Conservation (phyloP, 1,284 basidiomycete species). For the Cryptococcus sp. region DNA sequence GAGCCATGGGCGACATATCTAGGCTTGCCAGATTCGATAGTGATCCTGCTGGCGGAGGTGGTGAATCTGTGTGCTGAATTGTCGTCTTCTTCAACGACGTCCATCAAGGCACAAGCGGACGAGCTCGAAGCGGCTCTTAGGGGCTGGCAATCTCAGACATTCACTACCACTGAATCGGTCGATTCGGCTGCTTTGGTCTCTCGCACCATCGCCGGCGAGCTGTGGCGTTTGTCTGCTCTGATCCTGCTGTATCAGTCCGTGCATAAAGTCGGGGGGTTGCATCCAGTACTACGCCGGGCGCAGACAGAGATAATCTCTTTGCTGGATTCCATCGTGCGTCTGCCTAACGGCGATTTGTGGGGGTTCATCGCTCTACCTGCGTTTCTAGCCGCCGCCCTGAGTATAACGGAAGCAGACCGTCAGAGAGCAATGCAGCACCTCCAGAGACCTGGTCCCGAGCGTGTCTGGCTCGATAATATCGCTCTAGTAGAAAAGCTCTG, state of each 20-base stretch:
- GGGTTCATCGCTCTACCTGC: conserved; percentile 32
- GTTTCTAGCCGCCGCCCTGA: conserved; percentile 30
- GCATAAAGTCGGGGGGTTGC: conserved; percentile 30
- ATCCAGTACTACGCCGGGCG: conserved; percentile 29
- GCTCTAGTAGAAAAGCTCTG: conserved; percentile 35
- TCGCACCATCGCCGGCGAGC: conserved; percentile 30
- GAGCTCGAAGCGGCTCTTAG: conserved; percentile 24
- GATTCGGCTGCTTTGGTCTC: conserved; percentile 30
- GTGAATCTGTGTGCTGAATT: conserved; percentile 34
- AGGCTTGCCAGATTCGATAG: conserved; percentile 34
- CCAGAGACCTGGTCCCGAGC: conserved; percentile 28
- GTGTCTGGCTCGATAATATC: conserved; percentile 38
- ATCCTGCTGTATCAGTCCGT: conserved; percentile 33
- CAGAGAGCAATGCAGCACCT: conserved; percentile 26
- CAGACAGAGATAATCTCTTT: conserved; percentile 26
- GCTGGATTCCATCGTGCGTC: conserved; percentile 23
- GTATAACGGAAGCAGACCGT: conserved; percentile 24
- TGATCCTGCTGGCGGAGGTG: conserved; percentile 33
- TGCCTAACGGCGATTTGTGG: conserved; percentile 33
- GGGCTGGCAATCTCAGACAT: conserved; percentile 20
- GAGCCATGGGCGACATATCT: conserved; percentile 37
- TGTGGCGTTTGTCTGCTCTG: conserved; percentile 28
- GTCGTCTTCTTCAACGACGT: conserved; percentile 2
- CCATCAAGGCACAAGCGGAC: conserved; percentile 27
- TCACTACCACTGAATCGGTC: conserved; percentile 5